phyloP scores from a whole-genome alignment of 805 yeast species.

The Cyberlindnera japonica region DNA sequence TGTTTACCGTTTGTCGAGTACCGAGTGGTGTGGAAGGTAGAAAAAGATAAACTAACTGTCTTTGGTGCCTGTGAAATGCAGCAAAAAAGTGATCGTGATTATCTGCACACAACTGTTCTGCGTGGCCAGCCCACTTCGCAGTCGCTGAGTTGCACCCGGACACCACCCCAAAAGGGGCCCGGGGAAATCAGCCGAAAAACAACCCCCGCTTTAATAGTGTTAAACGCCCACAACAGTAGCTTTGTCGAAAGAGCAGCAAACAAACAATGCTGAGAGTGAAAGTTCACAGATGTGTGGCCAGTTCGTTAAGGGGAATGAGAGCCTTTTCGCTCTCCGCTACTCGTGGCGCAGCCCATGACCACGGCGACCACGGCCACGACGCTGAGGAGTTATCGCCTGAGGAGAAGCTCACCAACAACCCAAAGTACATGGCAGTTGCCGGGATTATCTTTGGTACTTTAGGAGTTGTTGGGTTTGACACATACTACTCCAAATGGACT shows the following conservation, averaged over 20 bases:
- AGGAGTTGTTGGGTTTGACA: constrained; percentile 7
- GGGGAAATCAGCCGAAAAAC: background rate
- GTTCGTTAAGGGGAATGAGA: background rate
- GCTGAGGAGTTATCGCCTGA: constrained; percentile 14
- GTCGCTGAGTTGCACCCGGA: background rate
- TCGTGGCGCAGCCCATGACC: no score
- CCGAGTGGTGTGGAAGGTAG: no score
- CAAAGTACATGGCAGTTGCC: constrained; percentile 12
- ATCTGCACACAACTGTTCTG: background rate
- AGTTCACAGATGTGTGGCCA: background rate
- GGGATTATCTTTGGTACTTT: constrained; percentile 9
- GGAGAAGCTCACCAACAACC: constrained; percentile 16
- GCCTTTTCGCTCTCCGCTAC: constrained; percentile 4
- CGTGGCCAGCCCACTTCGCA: background rate
- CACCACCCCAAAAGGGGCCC: background rate
- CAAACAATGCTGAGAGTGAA: constrained; percentile 2
- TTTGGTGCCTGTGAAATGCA: background rate
- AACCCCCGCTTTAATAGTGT: background rate
- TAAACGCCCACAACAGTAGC: background rate
- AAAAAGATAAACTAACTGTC: no score
- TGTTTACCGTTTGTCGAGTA: no score
- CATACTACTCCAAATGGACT: constrained; percentile 7
- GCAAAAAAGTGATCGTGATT: background rate
- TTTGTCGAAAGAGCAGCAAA: background rate
- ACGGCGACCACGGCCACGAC: constrained; percentile 10